phyloP scores from a whole-genome alignment of 2,329 filamentous ascomycete species.

The Hymenoscyphus repandus region DNA sequence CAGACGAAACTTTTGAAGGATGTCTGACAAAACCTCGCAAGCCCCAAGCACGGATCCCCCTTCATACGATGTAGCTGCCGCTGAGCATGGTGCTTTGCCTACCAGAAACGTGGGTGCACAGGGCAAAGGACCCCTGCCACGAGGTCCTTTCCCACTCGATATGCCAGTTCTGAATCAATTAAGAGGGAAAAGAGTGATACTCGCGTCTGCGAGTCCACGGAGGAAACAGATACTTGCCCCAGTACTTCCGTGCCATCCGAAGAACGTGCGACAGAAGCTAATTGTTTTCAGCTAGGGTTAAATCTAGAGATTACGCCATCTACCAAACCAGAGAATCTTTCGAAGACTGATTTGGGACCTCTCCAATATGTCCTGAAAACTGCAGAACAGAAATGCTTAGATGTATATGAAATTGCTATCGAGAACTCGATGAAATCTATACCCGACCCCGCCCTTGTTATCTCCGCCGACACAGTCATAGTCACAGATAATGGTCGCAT shows the following conservation, averaged over 20 bases:
- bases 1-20: not conserved
- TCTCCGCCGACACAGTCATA: slow-evolving; percentile 88
- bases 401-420: slow-evolving; percentile 48
- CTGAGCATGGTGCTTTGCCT: slow-evolving; percentile 23
- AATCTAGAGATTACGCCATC: slow-evolving; percentile 84
- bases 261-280: slow-evolving; percentile 1
- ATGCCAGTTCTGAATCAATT: slow-evolving; percentile 75
- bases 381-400: slow-evolving; percentile 74
- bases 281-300: slow-evolving; percentile 61
- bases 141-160: slow-evolving; percentile 61
- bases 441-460: slow-evolving; percentile 73
- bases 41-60: slow-evolving; percentile 15
- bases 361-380: slow-evolving; percentile 90
- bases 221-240: slow-evolving; percentile 75
- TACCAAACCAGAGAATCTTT: slow-evolving; percentile 75
- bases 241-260: slow-evolving; percentile 36
- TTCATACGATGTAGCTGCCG: slow-evolving; percentile 23
- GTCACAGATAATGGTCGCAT: slow-evolving; percentile 70
- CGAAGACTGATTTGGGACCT: slow-evolving; percentile 68
- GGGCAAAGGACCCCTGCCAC: slow-evolving; percentile 18
- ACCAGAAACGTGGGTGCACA: slow-evolving; percentile 14
- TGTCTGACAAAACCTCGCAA: slow-evolving; percentile 3
- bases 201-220: slow-evolving; percentile 85
- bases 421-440: slow-evolving; percentile 35
- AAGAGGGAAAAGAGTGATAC: slow-evolving; percentile 73